phyloP scores from a whole-genome alignment of 164 flowering plant genomes.

The Brasenia schreberi region DNA sequence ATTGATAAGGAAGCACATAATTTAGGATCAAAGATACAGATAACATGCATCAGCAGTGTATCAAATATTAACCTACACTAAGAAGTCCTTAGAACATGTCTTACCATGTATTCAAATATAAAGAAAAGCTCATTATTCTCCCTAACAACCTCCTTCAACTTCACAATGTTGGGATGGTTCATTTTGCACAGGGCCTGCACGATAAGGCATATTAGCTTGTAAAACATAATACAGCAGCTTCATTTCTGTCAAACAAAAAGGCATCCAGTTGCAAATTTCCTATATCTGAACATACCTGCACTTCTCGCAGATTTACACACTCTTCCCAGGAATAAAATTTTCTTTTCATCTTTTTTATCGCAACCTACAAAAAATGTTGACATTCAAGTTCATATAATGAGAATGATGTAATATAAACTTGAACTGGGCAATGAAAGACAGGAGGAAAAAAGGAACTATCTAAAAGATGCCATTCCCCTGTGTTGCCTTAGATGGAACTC shows the following conservation, averaged over 20 bases:
- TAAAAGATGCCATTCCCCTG: no score
- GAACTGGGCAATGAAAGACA: no score
- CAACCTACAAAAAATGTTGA: constrained; percentile 40
- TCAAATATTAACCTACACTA: not conserved
- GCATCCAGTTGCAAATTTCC: not conserved
- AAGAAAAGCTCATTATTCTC: constrained; percentile 70
- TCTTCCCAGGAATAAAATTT: constrained; percentile 81
- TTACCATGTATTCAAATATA: constrained; percentile 78
- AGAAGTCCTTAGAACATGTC: constrained; percentile 1
- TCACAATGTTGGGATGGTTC: constrained; percentile 69
- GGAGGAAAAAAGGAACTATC: no score
- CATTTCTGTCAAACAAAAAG: not conserved
- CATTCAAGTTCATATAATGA: no score
- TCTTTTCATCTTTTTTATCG: constrained; percentile 90
- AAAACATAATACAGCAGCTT: not conserved
- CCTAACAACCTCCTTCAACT: constrained; percentile 67
- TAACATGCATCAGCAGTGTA: no score
- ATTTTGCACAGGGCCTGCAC: constrained; percentile 67
- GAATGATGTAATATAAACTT: no score
- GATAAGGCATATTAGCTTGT: constrained; percentile 1
- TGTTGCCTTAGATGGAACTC: no score
- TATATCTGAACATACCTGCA: constrained; percentile 36
- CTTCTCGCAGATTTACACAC: constrained; percentile 68
- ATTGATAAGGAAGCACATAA: no score
- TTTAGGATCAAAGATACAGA: no score